Evolutionary conservation across 164 flowering plant genomes (phyloP), one percentile per base, ranked within the genome.

Genomic region (Stephania cephalantha): DNA sequence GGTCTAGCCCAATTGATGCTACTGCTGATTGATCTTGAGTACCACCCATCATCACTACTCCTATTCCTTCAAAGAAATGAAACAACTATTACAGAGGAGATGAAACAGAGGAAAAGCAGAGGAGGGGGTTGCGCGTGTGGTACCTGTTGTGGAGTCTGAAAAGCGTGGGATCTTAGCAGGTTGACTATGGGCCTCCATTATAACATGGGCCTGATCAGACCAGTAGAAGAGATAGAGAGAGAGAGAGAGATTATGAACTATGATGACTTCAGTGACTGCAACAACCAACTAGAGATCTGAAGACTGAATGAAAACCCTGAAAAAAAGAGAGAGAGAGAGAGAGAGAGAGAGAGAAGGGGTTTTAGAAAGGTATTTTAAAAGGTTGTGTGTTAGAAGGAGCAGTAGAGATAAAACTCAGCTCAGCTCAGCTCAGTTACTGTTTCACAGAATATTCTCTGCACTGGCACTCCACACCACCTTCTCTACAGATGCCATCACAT

Each of bases 1-100:
- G 85, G 25, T 80, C 83, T 42, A 85, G 86, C 70, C 82, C 85
- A 77, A 82, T 53, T 12, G 80, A 44, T 11, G 79, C 69, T 11
- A 78, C 69, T 31, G 79, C 71, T 15, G 11, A 3, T 74, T 18
- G 20, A 8, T 61, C 46, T 48, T 45, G 55, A 44, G 44, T 68
- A 35, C 45, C 31, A 15, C 50, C 78, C 46, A 53, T 76, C 44
- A 15, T 74, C 70, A 74, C 50, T 15, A 79, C 31, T 63, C 48
- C 72, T 71, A 76, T 66, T n/a, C 76, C 84, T 82, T 71, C 78
- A 61, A 71, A 71, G 25, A 30, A 55, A 45, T 3, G 46, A 12
- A 72, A 4, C 30, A 17, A 50, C 13, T 15, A 73, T 13, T 70
- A 25, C 44, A 65, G 69, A 77, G 71, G n/a, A 68, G 30, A 35